Base-by-base conservation (phyloP, 2,329 filamentous ascomycete genomes). In the Aureobasidium sp. region DNA sequence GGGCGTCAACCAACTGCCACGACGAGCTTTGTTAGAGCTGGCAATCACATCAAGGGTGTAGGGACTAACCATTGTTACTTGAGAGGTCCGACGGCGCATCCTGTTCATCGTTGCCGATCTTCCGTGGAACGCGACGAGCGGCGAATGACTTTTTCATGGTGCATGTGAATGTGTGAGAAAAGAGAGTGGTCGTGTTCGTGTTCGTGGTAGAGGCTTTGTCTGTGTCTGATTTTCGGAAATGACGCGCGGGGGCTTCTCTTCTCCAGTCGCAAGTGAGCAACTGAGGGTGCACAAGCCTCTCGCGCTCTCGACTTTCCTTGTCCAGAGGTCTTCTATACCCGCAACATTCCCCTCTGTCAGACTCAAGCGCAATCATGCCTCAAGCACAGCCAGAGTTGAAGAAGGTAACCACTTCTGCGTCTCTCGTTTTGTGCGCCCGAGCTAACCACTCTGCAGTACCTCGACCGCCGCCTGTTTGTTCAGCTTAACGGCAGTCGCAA, bases 311-410 rank as follows among this genome's bases (percentile, higher is more conserved):
- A 41, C 51, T 41, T 53, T 53, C 34, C 20, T 55, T 17, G 36
- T 20, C 10, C 12, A 36, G 48, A 36, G 7, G 48, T 37, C 48
- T 37, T 15, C 27, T 2, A 29, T 4, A 47, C 24, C 55, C 26
- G 20, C 32, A 27, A 2, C 43, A 48, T 41, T 32, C 10, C 32
- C 41, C 9, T 12, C n/a, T 44, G 8, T 20, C 15, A 27, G 13
- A n/a, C 20, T 13, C 32, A 27, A n/a, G 36, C 57, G 51, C 64
- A 80, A 89, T 82, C 68, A 99, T 99, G 94, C 91, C 94, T 80
- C 93, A 95, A 87, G 92, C 94, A 75, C 94, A 97, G 80, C 94
- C 94, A 71, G 95, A 99, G 81, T 85, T 99, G 66, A 99, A 97
- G 81, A 99, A 97, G 87, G 94, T 95, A 78, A 63, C 73, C 41